Evolutionary conservation across 257 asterid species (phyloP).

Genomic region (Solanum corneliomulleri): DNA sequence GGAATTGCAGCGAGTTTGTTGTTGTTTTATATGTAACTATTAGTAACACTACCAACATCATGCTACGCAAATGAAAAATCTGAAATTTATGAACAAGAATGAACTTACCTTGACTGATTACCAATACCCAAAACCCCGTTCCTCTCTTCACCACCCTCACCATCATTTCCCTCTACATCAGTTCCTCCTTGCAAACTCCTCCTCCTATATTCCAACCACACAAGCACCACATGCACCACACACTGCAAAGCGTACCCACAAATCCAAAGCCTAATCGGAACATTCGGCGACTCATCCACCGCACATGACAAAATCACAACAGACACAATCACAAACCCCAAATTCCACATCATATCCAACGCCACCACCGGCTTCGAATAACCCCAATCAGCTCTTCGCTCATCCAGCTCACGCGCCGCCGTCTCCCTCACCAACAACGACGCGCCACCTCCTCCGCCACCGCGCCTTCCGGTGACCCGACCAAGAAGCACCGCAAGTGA

Average conservation of each 20-base stretch:
- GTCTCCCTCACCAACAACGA: slow-evolving; percentile 78
- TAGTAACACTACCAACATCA: background rate
- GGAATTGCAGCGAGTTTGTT: background rate
- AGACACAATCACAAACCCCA: slow-evolving; percentile 71
- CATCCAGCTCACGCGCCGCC: slow-evolving; percentile 95
- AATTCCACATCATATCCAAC: slow-evolving; percentile 79
- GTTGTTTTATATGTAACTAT: background rate
- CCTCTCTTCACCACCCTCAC: slow-evolving; percentile 26
- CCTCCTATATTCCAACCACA: slow-evolving; percentile 59
- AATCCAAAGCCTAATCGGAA: slow-evolving; percentile 88
- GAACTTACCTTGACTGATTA: slow-evolving; percentile 30
- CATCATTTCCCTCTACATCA: slow-evolving; percentile 10
- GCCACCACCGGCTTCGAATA: slow-evolving; percentile 91
- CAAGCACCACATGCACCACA: slow-evolving; percentile 70
- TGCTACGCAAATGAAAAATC: background rate
- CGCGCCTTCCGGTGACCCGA: slow-evolving; percentile 61
- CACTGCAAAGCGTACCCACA: slow-evolving; percentile 83
- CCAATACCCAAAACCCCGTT: slow-evolving; percentile 24
- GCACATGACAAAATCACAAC: slow-evolving; percentile 48
- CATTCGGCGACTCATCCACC: slow-evolving; percentile 48
- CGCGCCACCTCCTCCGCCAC: slow-evolving; percentile 18
- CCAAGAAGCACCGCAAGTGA: slow-evolving; percentile 55
- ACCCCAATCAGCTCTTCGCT: slow-evolving; percentile 94
- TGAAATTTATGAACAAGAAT: background rate
- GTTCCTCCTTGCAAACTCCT: slow-evolving; percentile 20